These are phyloP conservation scores for Exidia glandulosa DNA, from an alignment of 768 basidiomycete genomes.

Conservation along the genomic window DNA sequence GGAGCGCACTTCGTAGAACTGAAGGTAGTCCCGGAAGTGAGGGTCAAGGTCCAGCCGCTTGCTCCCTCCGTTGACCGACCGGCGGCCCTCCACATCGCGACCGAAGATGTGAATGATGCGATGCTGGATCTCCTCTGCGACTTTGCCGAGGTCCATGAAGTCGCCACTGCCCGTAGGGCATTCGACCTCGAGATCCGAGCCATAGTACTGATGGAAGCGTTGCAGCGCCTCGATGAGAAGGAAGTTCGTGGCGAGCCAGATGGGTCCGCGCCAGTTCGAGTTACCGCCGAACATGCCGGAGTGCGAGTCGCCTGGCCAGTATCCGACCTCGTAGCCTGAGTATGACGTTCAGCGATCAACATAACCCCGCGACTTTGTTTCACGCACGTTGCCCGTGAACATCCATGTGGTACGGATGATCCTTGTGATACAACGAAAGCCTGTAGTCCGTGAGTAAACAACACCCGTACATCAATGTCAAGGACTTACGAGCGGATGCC, in stretches of 20 bases:
- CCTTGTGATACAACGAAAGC: conserved; percentile 81
- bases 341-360: no score
- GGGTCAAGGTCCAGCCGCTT: conserved; percentile 82
- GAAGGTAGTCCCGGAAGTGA: conserved; percentile 92
- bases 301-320: conserved; percentile 96
- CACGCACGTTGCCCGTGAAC: conserved; percentile 67
- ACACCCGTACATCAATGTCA: neutral
- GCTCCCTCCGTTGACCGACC: conserved; percentile 89
- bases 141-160: conserved; percentile 87
- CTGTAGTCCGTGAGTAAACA: conserved; percentile 25
- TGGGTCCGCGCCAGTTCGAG: conserved; percentile 94
- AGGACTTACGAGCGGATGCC: conserved; percentile 84
- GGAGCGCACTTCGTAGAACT: conserved; percentile 79
- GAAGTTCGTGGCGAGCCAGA: conserved; percentile 94
- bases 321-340: conserved; percentile 73
- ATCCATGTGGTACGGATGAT: conserved; percentile 89
- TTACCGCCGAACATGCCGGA: conserved; percentile 99
- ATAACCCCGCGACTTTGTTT: no score
- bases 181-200: conserved; percentile 79
- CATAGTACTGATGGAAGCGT: conserved; percentile 96
- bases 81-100: conserved; percentile 73
- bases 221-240: conserved; percentile 92
- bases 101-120: conserved; percentile 98
- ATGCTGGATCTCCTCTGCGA: conserved; percentile 97
- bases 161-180: conserved; percentile 97